phyloP scores from a whole-genome alignment of 202 grass and related monocot genomes.

The Hordeum pubiflorum region DNA sequence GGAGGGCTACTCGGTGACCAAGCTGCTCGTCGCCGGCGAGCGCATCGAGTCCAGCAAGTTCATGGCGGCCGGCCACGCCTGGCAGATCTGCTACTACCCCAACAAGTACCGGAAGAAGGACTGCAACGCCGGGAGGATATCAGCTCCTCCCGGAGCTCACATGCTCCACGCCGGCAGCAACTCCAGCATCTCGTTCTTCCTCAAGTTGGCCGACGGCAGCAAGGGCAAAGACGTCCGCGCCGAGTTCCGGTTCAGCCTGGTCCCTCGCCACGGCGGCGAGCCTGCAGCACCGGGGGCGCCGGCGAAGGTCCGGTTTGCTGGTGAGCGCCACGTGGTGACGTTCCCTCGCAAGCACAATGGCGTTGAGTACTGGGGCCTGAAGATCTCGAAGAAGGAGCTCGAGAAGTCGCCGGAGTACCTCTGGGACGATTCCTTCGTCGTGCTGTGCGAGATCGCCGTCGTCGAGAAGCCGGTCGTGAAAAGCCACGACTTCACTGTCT shows the following conservation, averaged over 20 bases:
- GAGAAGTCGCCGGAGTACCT: background rate
- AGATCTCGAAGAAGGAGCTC: background rate
- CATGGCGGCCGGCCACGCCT: background rate
- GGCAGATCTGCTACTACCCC: background rate
- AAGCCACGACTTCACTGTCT: background rate
- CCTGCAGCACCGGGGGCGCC: background rate
- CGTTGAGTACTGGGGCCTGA: background rate
- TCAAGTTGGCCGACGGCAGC: background rate
- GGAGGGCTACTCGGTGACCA: background rate
- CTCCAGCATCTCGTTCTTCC: background rate
- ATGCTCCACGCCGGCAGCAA: background rate
- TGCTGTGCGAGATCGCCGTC: background rate
- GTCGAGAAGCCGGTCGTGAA: background rate
- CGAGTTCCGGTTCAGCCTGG: background rate
- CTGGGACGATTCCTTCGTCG: background rate
- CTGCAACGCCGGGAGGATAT: background rate
- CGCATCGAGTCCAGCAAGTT: background rate
- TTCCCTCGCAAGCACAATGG: background rate
- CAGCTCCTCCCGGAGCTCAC: background rate
- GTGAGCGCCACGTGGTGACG: background rate
- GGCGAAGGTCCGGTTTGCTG: background rate
- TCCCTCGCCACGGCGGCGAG: background rate
- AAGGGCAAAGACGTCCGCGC: background rate
- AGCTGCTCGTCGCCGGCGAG: background rate
- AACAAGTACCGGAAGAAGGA: background rate